A percentile compares a stretch with the other conserved stretches of the same genome.
Evolutionary conservation across 1,284 basidiomycete species (phyloP).

Genomic region (Peniophora sp.): DNA sequence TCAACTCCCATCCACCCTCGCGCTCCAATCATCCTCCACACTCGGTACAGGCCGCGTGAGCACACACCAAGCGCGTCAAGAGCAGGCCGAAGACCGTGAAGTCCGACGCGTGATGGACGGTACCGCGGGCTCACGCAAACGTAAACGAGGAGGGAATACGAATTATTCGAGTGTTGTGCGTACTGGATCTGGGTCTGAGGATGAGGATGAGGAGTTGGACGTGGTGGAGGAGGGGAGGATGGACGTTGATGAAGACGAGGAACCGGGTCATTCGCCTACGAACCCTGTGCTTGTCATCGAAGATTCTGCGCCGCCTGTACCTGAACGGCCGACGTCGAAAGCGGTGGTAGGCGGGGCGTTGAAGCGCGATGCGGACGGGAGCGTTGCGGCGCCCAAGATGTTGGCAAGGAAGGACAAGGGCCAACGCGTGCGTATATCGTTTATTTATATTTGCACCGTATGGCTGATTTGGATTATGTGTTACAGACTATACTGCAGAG

Average conservation of each 20-base stretch:
- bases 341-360: conserved; percentile 49
- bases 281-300: conserved; percentile 15
- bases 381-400: conserved; percentile 37
- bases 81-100: conserved; percentile 52
- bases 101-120: conserved; percentile 47
- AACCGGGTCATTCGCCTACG: conserved; percentile 13
- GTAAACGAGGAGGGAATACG: conserved; percentile 22
- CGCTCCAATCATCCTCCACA: conserved; percentile 69
- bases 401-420: conserved; percentile 26
- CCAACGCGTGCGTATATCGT: conserved; percentile 30
- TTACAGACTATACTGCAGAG: conserved; percentile 15
- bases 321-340: not conserved
- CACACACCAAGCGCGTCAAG: conserved; percentile 53
- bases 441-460: not conserved
- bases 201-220: conserved; percentile 2
- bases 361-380: conserved; percentile 49
- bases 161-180: conserved; percentile 26
- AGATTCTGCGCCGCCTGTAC: conserved; percentile 2
- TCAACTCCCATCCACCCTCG: conserved; percentile 44
- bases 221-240: conserved; percentile 1
- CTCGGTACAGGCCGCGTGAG: conserved; percentile 62
- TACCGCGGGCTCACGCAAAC: conserved; percentile 40
- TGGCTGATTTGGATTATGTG: not conserved
- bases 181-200: conserved; percentile 22
- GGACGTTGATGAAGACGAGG: conserved; percentile 9